Percentiles rank a stretch among this genome's conserved stretches.
Conservation (phyloP, 1,139 yeast species). For the Yamadazyma dushanensis region DNA sequence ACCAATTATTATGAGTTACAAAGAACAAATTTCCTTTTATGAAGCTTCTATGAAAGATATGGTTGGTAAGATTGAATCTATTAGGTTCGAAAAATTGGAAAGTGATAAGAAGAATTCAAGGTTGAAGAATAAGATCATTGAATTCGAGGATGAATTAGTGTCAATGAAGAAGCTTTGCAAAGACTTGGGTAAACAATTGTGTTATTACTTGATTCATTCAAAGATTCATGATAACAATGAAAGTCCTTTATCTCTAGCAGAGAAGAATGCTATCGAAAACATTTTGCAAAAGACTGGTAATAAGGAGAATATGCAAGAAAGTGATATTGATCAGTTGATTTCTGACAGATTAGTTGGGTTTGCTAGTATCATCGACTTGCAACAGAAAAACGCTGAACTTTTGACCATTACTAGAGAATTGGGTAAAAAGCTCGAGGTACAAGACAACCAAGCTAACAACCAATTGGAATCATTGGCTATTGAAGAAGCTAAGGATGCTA, state of each 20-base stretch:
- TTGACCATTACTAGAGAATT: conserved; percentile 66
- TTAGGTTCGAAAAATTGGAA: conserved; percentile 40
- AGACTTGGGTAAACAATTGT: conserved; percentile 81
- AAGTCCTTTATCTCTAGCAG: conserved; percentile 59
- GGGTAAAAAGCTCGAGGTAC: conserved; percentile 65
- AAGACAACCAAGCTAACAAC: conserved; percentile 40
- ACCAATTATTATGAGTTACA: conserved; percentile 71
- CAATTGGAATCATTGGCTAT: conserved; percentile 58
- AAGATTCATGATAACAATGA: conserved; percentile 52
- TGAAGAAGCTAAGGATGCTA: conserved; percentile 76
- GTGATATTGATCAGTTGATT: conserved; percentile 72
- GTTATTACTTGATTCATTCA: conserved; percentile 67
- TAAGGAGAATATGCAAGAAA: conserved; percentile 31
- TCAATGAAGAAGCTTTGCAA: conserved; percentile 56
- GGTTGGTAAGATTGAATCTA: conserved; percentile 38
- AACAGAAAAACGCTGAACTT: conserved; percentile 71
- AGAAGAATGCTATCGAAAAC: conserved; percentile 52
- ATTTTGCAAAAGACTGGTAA: conserved; percentile 41
- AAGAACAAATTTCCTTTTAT: conserved; percentile 51
- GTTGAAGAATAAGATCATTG: conserved; percentile 28
- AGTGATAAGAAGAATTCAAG: conserved; percentile 39
- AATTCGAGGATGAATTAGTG: conserved; percentile 40
- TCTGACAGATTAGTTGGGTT: conserved; percentile 74
- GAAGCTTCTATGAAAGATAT: conserved; percentile 41
- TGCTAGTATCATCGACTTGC: conserved; percentile 63